Conservation (phyloP, 2,329 filamentous ascomycete genomes). For the Phaeosphaeriaceae sp. region DNA sequence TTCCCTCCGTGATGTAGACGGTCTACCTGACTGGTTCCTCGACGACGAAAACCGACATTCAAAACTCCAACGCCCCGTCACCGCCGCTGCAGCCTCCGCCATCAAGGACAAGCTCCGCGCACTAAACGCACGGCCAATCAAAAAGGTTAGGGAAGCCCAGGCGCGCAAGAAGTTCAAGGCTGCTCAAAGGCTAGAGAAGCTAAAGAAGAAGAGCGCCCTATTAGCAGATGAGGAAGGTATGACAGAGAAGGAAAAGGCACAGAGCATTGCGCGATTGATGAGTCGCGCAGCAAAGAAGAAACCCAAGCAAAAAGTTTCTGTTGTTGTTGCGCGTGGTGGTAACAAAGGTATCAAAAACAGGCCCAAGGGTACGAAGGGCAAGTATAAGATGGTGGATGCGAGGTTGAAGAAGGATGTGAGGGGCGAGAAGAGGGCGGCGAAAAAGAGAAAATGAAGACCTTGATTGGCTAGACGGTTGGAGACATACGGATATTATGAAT, state of each 20-base stretch:
- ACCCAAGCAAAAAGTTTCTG: constrained; percentile 79
- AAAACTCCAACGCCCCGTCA: constrained; percentile 85
- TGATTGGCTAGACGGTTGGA: no score
- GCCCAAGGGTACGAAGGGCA: constrained; percentile 90
- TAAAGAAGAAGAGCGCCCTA: constrained; percentile 95
- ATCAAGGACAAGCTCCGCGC: constrained; percentile 95
- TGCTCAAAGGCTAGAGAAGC: constrained; percentile 86
- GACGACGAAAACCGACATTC: constrained; percentile 90
- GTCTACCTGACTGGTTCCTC: constrained; percentile 95
- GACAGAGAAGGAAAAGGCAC: constrained; percentile 95
- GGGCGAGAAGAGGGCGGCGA: constrained; percentile 79
- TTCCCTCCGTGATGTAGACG: constrained; percentile 87
- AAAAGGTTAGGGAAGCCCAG: constrained; percentile 97
- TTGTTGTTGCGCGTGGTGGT: constrained; percentile 84
- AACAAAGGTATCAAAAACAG: constrained; percentile 87
- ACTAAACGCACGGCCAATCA: constrained; percentile 94
- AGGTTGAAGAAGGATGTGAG: constrained; percentile 96
- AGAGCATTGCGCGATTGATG: constrained; percentile 81
- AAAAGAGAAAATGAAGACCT: constrained; percentile 70
- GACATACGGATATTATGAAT: no score
- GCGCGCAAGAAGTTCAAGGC: constrained; percentile 97
- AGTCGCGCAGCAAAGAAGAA: constrained; percentile 84
- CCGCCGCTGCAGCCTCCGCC: constrained; percentile 83
- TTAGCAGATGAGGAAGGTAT: constrained; percentile 87
- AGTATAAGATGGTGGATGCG: constrained; percentile 96